phyloP scores from a whole-genome alignment of 768 basidiomycete species.

The Mrakia gelida region DNA sequence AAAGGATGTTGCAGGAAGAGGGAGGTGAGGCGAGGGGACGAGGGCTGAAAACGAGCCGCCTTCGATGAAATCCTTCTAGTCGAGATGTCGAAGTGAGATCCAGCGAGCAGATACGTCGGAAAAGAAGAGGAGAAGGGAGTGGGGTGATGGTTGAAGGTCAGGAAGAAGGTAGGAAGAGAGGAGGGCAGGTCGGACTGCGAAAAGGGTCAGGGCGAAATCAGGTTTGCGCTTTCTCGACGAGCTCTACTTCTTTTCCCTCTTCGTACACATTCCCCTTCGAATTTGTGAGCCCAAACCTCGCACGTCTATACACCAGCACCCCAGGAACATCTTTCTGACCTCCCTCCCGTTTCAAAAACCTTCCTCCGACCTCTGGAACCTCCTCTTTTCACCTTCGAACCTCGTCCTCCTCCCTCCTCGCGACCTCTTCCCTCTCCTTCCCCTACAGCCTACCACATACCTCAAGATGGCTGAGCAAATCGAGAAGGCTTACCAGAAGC shows the following conservation, averaged over 20 bases:
- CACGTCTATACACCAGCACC: background rate
- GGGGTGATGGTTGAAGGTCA: too few species aligned
- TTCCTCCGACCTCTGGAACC: background rate
- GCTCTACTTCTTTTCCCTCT: background rate
- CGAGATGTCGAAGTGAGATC: too few species aligned
- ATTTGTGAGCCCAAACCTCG: background rate
- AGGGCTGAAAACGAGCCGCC: too few species aligned
- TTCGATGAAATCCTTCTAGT: too few species aligned
- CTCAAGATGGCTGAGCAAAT: slow-evolving; percentile 58
- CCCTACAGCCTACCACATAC: slow-evolving; percentile 14
- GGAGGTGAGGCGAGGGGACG: background rate
- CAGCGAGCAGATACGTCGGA: too few species aligned
- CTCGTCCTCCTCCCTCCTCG: background rate
- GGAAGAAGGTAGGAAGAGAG: too few species aligned
- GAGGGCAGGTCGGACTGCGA: too few species aligned
- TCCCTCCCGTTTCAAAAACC: background rate
- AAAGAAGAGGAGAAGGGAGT: too few species aligned
- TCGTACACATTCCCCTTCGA: background rate
- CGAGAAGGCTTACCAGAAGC: slow-evolving; percentile 97
- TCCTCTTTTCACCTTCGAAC: background rate
- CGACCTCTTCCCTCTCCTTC: background rate
- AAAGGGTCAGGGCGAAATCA: too few species aligned
- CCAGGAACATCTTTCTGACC: background rate
- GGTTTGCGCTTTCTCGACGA: background rate
- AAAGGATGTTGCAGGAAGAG: background rate